A percentile compares a stretch with the other conserved stretches of the same genome.
Evolutionary conservation across 495 filamentous ascomycete species (phyloP).

Genomic region (Neurospora sp.): DNA sequence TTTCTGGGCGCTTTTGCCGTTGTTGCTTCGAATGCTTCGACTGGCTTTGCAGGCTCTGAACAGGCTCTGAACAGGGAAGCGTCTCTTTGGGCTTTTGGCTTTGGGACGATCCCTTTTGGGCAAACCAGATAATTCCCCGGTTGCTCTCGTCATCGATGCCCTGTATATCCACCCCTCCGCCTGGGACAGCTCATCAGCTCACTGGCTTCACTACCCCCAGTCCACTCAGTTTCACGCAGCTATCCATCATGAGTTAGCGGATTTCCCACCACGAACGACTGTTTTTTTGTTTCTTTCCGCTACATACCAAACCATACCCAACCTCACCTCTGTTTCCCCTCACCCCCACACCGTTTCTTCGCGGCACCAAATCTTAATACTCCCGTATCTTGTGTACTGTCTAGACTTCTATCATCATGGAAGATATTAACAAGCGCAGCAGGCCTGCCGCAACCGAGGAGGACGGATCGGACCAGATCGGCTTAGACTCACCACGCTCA

Average conservation of each 20-base stretch:
- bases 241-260: conserved; percentile 27
- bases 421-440: conserved; percentile 35
- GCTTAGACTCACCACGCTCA: conserved; percentile 72
- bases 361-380: conserved; percentile 1
- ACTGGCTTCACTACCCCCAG: conserved; percentile 15
- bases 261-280: conserved; percentile 12
- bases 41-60: background rate
- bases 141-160: conserved; percentile 21
- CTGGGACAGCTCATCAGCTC: conserved; percentile 13
- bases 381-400: background rate
- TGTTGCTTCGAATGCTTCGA: background rate
- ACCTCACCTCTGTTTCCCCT: conserved; percentile 11
- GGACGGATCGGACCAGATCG: conserved; percentile 65
- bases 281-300: conserved; percentile 14
- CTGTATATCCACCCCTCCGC: conserved; percentile 25
- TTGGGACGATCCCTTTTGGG: conserved; percentile 15
- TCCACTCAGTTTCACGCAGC: conserved; percentile 8
- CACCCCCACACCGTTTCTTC: conserved; percentile 10
- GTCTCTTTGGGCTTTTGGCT: background rate
- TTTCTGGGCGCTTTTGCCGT: background rate
- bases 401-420: conserved; percentile 18
- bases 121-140: conserved; percentile 13
- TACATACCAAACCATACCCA: background rate
- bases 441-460: conserved; percentile 49
- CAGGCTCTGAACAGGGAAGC: background rate